Percentiles rank a stretch among this genome's conserved stretches.
phyloP scores from a whole-genome alignment of 768 basidiomycete species.

The Amanita rubescens region DNA sequence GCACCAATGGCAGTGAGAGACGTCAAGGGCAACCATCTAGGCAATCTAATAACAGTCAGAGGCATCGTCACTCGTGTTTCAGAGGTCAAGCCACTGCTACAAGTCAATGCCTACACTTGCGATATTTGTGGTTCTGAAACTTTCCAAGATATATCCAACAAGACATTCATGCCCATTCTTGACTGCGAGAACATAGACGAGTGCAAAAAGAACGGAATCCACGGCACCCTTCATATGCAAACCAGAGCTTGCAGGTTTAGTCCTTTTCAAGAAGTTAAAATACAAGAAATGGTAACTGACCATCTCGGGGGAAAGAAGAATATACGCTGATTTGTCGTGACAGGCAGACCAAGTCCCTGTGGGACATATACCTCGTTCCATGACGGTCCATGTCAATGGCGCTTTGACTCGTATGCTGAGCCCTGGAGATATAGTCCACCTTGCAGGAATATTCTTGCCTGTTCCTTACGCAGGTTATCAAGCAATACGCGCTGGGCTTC shows the following conservation, averaged over 20 bases:
- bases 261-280: slow-evolving; percentile 97
- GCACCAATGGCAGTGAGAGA: slow-evolving; percentile 84
- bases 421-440: slow-evolving; percentile 92
- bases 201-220: slow-evolving; percentile 80
- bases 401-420: slow-evolving; percentile 85
- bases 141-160: slow-evolving; percentile 93
- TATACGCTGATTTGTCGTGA: neutral
- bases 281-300: slow-evolving; percentile 87
- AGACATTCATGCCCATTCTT: slow-evolving; percentile 81
- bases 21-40: slow-evolving; percentile 81
- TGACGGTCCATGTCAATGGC: slow-evolving; percentile 94
- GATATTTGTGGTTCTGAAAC: slow-evolving; percentile 98
- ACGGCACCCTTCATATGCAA: slow-evolving; percentile 95
- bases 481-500: slow-evolving; percentile 90
- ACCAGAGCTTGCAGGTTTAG: slow-evolving; percentile 95
- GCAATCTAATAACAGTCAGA: slow-evolving; percentile 89
- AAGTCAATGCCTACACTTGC: slow-evolving; percentile 97
- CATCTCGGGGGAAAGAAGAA: neutral
- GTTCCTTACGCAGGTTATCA: slow-evolving; percentile 97
- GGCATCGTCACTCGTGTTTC: slow-evolving; percentile 98
- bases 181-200: slow-evolving; percentile 85
- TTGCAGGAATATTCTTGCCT: slow-evolving; percentile 96
- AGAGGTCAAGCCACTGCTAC: slow-evolving; percentile 95
- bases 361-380: slow-evolving; percentile 96
- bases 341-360: slow-evolving; percentile 99